Conservation (phyloP, 768 basidiomycete species). For the Mycena leptocephala region DNA sequence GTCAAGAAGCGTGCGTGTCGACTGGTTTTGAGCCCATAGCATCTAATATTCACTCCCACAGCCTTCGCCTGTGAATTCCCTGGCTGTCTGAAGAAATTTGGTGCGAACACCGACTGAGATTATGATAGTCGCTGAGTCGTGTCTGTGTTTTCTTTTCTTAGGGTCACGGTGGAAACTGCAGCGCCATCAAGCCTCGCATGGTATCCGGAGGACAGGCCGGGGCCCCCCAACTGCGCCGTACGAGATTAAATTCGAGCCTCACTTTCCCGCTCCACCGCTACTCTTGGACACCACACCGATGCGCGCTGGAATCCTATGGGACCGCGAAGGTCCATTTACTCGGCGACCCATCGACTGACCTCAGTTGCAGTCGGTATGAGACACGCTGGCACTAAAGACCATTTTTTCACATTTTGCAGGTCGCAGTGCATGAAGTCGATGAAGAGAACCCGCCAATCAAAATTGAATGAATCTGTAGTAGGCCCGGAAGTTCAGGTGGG, state of each 20-base stretch:
- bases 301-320: neutral
- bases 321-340: slow-evolving; percentile 4
- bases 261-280: neutral
- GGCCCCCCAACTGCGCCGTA: neutral
- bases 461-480: too few species aligned
- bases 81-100: slow-evolving; percentile 3
- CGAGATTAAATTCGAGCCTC: neutral
- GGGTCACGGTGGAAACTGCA: slow-evolving; percentile 4
- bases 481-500: too few species aligned
- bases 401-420: too few species aligned
- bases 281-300: neutral
- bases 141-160: neutral
- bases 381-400: too few species aligned
- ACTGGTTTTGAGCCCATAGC: too few species aligned
- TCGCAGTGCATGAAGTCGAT: too few species aligned
- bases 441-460: too few species aligned
- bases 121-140: neutral
- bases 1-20: neutral
- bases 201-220: neutral
- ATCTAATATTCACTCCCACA: neutral
- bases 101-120: neutral
- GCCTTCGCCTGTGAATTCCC: neutral
- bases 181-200: neutral
- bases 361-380: too few species aligned
- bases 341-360: too few species aligned